A percentile compares a stretch with the other conserved stretches of the same genome.
These are phyloP conservation scores for Capronia coronata DNA, from an alignment of 2,329 filamentous ascomycete species.

Conservation along the genomic window DNA sequence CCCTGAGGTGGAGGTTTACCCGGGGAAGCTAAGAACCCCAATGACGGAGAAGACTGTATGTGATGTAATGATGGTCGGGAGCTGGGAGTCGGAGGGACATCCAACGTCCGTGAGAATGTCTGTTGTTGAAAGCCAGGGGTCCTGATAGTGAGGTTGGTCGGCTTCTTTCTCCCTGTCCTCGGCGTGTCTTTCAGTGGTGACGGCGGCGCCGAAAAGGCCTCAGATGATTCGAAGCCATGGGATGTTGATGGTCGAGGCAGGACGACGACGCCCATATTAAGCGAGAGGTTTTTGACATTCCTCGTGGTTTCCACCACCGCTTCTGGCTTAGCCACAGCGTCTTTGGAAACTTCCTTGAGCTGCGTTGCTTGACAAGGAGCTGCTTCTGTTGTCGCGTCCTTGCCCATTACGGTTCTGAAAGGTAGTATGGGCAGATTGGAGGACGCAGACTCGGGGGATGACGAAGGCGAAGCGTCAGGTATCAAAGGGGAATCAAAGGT, in stretches of 20 bases:
- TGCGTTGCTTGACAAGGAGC: not conserved
- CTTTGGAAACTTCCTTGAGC: constrained; percentile 20
- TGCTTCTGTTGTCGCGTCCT: constrained; percentile 3
- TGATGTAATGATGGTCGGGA: constrained; percentile 51
- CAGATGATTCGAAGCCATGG: constrained; percentile 41
- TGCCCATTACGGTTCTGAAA: constrained; percentile 35
- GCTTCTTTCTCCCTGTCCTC: constrained; percentile 50
- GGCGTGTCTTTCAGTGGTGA: constrained; percentile 54
- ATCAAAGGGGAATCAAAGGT: constrained; percentile 86
- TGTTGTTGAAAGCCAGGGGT: constrained; percentile 47
- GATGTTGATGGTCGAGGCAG: constrained; percentile 44
- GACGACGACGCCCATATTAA: constrained; percentile 50
- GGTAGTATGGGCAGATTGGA: constrained; percentile 53
- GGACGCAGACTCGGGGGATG: constrained; percentile 85
- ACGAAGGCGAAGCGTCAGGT: constrained; percentile 83
- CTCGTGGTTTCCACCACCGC: constrained; percentile 34
- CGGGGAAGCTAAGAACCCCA: constrained; percentile 49
- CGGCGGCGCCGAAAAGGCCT: constrained; percentile 46
- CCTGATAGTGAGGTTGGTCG: constrained; percentile 55
- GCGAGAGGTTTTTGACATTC: constrained; percentile 59
- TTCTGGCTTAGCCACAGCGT: constrained; percentile 37
- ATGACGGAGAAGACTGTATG: constrained; percentile 56
- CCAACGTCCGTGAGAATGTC: constrained; percentile 43
- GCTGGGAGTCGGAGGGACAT: constrained; percentile 54
- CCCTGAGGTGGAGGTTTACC: constrained; percentile 45